Base-by-base conservation (phyloP, 768 basidiomycete species). In the Suillus cothurnatus region DNA sequence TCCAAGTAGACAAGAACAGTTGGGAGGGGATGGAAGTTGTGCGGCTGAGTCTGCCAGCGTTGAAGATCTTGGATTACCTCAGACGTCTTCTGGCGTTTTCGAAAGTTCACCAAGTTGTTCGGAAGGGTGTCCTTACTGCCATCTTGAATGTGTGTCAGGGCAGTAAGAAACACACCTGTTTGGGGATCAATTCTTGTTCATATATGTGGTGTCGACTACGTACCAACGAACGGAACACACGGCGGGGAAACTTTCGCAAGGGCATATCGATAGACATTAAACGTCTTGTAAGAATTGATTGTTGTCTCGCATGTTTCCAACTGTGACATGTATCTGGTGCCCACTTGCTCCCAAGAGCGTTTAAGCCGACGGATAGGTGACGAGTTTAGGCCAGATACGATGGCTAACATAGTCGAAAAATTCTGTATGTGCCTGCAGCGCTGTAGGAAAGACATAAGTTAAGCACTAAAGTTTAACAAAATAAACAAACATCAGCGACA, bases 201-300 rank as follows among this genome's bases (percentile, higher is more conserved):
- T 15, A 49, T 45, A 36, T 57, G 31, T 41, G 31, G 21, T 31
- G 28, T 36, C 39, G 19, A 38, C 14, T 34, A 71, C 84, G 36
- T 70, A 89, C 89, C 89, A 19, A 91, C 80, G 77, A 91, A 91
- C 4, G 89, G 89, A 11, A 91, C 85, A 63, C 88, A 89, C 47
- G 89, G 90, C 12, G 88, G 86, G 23, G 82, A 79, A 23, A 88
- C 82, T 21, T 76, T 78, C 47, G 85, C 84, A 55, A 91, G 74
- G 31, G 82, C 79, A 52, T 79, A 75, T 61, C 86, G 84, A 74
- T 88, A 90, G 61, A 81, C 86, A 64, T 84, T 84, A 77, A 89
- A 91, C 69, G 89, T 91, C 75, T 86, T 88, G 71, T 85, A 86
- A 38, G 88, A 85, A 69, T 88, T 84, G 70, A 91, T 82, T 49